Conservation (phyloP, 352 stramenopile genomes). For the Pythium dissotocum region DNA sequence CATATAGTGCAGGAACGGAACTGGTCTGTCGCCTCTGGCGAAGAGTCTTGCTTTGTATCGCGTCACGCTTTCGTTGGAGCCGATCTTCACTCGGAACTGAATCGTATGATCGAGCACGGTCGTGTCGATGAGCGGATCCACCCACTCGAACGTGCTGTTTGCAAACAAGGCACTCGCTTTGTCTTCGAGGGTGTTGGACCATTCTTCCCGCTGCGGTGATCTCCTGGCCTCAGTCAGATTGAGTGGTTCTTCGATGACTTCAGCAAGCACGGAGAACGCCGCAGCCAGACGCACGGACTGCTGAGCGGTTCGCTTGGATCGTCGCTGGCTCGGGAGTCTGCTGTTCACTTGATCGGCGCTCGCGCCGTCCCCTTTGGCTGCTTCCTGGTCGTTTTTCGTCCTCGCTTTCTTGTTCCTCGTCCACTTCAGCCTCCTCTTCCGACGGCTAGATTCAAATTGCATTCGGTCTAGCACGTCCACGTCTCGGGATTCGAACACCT, state of each 20-base stretch:
- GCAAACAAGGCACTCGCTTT: slow-evolving; percentile 5
- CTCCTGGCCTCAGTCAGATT: slow-evolving; percentile 11
- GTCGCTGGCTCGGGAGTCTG: neutral
- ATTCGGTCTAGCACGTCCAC: slow-evolving; percentile 11
- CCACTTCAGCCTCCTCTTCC: neutral
- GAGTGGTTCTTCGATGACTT: slow-evolving; percentile 13
- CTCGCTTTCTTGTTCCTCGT: neutral
- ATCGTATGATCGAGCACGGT: slow-evolving; percentile 13
- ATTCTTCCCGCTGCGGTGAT: slow-evolving; percentile 10
- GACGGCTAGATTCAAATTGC: slow-evolving; percentile 3
- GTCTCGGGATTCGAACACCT: neutral
- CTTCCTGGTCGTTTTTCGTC: neutral
- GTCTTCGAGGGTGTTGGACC: neutral
- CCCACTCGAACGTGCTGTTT: slow-evolving; percentile 18
- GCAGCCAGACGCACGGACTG: neutral
- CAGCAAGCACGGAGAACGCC: slow-evolving; percentile 3
- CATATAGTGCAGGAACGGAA: neutral
- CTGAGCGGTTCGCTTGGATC: slow-evolving; percentile 6
- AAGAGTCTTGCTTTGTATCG: slow-evolving; percentile 7
- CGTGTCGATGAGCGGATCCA: neutral
- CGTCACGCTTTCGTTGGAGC: neutral
- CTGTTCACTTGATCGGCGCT: neutral
- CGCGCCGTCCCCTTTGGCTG: neutral
- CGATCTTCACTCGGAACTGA: slow-evolving; percentile 11
- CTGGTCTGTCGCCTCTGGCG: neutral